phyloP scores from a whole-genome alignment of 1,284 basidiomycete species.

The Cutaneotrichosporon spelunceum region DNA sequence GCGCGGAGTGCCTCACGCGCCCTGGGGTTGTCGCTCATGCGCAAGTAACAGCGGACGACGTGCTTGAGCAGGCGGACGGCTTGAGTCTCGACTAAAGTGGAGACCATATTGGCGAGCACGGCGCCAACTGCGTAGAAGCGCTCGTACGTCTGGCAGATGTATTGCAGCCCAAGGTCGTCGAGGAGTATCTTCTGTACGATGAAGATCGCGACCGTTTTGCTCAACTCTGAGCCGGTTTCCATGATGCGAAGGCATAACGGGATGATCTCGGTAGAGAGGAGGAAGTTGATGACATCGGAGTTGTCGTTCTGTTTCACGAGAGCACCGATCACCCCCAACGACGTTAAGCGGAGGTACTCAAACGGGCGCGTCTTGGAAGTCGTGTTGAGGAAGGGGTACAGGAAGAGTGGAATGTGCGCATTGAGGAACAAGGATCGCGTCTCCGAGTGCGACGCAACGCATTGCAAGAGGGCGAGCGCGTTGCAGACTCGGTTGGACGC shows the following conservation, averaged over 20 bases:
- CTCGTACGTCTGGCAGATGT: constrained; percentile 99
- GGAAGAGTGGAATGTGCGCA: constrained; percentile 95
- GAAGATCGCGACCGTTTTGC: constrained; percentile 99
- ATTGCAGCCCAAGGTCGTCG: constrained; percentile 95
- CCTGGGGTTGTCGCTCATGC: constrained; percentile 91
- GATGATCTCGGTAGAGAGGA: constrained; percentile 98
- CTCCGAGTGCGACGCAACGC: constrained; percentile 92
- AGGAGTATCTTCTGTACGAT: constrained; percentile 99
- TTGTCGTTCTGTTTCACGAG: constrained; percentile 99
- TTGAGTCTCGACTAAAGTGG: constrained; percentile 92
- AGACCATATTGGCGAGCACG: constrained; percentile 98
- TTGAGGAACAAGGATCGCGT: constrained; percentile 88
- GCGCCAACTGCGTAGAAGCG: constrained; percentile 99
- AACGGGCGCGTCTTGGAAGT: constrained; percentile 98
- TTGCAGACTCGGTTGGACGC: constrained; percentile 99
- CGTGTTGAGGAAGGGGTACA: constrained; percentile 99
- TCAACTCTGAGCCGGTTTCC: constrained; percentile 99
- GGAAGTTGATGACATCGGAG: constrained; percentile 96
- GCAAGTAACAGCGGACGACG: constrained; percentile 94
- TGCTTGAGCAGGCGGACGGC: constrained; percentile 96
- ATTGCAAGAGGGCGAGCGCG: constrained; percentile 93
- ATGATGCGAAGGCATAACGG: constrained; percentile 98
- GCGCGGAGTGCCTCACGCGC: constrained; percentile 93
- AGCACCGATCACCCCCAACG: constrained; percentile 96
- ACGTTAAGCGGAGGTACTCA: constrained; percentile 96